Base-by-base conservation (phyloP, 2,329 filamentous ascomycete species). In the Xylaria sp. region DNA sequence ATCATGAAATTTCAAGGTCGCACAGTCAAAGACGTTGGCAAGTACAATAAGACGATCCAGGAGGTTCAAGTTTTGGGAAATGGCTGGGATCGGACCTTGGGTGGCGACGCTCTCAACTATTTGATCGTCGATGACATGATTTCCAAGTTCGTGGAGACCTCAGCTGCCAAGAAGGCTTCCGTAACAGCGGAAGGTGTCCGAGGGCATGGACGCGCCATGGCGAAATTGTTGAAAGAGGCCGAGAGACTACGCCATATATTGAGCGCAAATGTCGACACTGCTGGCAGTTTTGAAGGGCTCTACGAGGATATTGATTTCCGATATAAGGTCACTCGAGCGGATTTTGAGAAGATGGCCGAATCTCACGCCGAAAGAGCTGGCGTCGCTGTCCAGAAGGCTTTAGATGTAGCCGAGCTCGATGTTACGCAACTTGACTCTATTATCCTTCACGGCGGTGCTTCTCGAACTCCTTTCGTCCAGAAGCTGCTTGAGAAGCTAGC, bases 1-100 rank as follows among this genome's bases (percentile, higher is more conserved):
- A 84, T 99, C 61, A 82, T 99, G 78, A 92, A 90, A 75, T 97
- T 99, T 82, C 94, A 98, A 80, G 92, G 92, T 78, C 90, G 91
- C 74, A 90, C 87, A 1, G 91, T 98, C 70, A 99, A 98, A 85
- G 95, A 98, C 75, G 82, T 95, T 64, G 94, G 94, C 72, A 94
- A 92, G 79, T 95, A 89, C 84, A 98, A 98, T 85, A 98, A 98
- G 88, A 98, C 94, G 1, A 83, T 99, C 36, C 96, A 98, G 78
- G 96, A 99, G 79, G 91, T 98, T n/a, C 89, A 93, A 69, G 93
- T 97, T 45, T 75, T 98, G 53, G 94, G 95, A 66, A 88, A 88
- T 73, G 93, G 93, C 69, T 99, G 93, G 92, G 96, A 99, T 77
- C 89, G 89, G 76, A 92, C 91, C 2, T 89, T 99, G 19, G 96